A percentile compares a stretch with the other conserved stretches of the same genome.
These are phyloP conservation scores for Arxiozyma slooffiae DNA, from an alignment of 1,139 yeast species.

Conservation along the genomic window DNA sequence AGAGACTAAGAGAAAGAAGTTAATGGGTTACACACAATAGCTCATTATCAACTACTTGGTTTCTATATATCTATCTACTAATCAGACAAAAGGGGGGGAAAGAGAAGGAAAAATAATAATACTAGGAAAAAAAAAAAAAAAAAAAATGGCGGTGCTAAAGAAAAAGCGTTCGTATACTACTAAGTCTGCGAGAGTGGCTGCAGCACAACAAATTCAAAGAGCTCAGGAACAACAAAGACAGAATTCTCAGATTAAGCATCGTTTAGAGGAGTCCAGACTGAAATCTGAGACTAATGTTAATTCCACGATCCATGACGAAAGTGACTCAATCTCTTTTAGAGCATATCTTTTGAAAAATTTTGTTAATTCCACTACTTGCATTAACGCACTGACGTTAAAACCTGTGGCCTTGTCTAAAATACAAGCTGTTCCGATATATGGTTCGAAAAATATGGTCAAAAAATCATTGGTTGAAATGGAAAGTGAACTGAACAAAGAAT, in stretches of 20 bases:
- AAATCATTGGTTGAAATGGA: conserved; percentile 8
- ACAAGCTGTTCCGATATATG: conserved; percentile 15
- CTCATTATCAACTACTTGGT: too few relatives aligned
- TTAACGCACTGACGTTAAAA: conserved; percentile 21
- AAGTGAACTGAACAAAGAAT: conserved; percentile 7
- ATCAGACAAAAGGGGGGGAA: too few relatives aligned
- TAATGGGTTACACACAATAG: too few relatives aligned
- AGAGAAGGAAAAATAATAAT: too few relatives aligned
- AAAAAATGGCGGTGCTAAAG: conserved; percentile 10
- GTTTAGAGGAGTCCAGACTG: conserved; percentile 18
- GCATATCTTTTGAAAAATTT: conserved; percentile 22
- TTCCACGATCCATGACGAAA: conserved; percentile 27
- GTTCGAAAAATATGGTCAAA: not conserved
- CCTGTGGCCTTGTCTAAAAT: conserved; percentile 19
- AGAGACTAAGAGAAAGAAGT: too few relatives aligned
- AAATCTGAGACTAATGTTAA: conserved; percentile 21
- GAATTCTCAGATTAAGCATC: conserved; percentile 4
- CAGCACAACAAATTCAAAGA: conserved; percentile 4
- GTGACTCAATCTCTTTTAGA: conserved; percentile 28
- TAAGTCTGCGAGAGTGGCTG: conserved; percentile 5
- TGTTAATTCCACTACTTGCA: conserved; percentile 15
- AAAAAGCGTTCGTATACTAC: conserved; percentile 10
- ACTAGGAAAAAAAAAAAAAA: not conserved
- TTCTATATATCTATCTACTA: too few relatives aligned
- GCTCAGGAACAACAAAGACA: conserved; percentile 7